Evolutionary conservation across 2,329 filamentous ascomycete genomes (phyloP).

Genomic region (Aureobasidium sp.): DNA sequence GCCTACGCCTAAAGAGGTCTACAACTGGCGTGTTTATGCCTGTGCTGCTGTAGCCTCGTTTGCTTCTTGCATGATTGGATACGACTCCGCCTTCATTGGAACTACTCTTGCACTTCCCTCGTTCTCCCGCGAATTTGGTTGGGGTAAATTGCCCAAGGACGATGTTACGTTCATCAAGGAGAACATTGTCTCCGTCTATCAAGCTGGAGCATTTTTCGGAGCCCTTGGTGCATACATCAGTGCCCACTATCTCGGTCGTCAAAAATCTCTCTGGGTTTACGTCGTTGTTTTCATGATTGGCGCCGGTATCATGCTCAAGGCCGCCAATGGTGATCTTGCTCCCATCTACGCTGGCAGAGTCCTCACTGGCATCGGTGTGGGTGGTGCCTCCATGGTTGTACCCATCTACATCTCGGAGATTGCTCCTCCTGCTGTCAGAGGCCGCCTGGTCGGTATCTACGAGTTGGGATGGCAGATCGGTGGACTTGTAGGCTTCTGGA

Average conservation of each 20-base stretch:
- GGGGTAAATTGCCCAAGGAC: conserved; percentile 50
- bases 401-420: conserved; percentile 69
- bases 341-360: conserved; percentile 65
- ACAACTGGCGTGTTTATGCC: conserved; percentile 67
- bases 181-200: conserved; percentile 86
- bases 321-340: conserved; percentile 66
- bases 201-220: conserved; percentile 87
- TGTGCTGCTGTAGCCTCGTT: conserved; percentile 61
- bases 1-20: conserved; percentile 63
- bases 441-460: conserved; percentile 64
- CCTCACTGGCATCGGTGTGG: conserved; percentile 63
- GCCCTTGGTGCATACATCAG: conserved; percentile 73
- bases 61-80: conserved; percentile 66
- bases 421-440: conserved; percentile 64
- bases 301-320: conserved; percentile 73
- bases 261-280: conserved; percentile 69
- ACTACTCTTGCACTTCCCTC: conserved; percentile 77
- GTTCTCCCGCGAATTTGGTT: conserved; percentile 74
- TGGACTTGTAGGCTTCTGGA: conserved; percentile 58
- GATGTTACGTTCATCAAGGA: conserved; percentile 68
- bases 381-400: conserved; percentile 60
- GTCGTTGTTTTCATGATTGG: conserved; percentile 73
- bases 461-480: conserved; percentile 64
- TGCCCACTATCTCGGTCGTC: conserved; percentile 73
- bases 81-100: conserved; percentile 82